Base-by-base conservation (phyloP, 2,329 filamentous ascomycete genomes). In the Hymenoscyphus occultus region DNA sequence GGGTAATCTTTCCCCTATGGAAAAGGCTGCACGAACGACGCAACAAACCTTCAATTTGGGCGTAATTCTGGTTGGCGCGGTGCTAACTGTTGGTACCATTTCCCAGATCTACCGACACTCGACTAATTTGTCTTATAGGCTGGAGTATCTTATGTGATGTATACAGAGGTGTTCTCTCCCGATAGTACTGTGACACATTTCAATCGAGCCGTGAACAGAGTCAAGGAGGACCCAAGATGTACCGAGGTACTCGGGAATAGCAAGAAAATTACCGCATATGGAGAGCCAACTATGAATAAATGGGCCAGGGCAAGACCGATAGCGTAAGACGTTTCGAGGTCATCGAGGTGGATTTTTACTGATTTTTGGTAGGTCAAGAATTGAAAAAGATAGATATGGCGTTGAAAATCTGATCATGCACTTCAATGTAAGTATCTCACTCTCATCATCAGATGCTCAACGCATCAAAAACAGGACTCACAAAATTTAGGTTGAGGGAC, bases 11-110 rank as follows among this genome's bases (percentile, higher is more conserved):
- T 92, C 89, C 0, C 80, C 79, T 0, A 80, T 80, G 59, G 94
- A 97, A 76, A 97, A 97, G 77, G 87, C 88, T 2, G 90, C 90
- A 31, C 86, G 94, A 48, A 91, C 92, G 9, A 94, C 92, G 0
- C 93, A 97, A 77, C 94, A 97, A 77, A 90, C 89, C 16, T 90
- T 96, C 80, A 97, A 98, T 78, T 87, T 97, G 70, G 83, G 89
- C 70, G 78, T 97, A 68, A 86, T 97, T 9, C 71, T 92, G 1
- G 81, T 89, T 7, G 94, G 94, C 32, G 78, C 93, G 12, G 83
- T 87, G 40, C 81, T 94, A 71, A 97, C 93, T 42, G 91, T 92
- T 82, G 68, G 83, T 71, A 48, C 22, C 10, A 59, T 31, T 22
- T n/a, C 1, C 19, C 48, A 57, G 5, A 12, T 61, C 19, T 22